Evolutionary conservation across 2,329 filamentous ascomycete species (phyloP).

Genomic region (Bipolaris sorokiniana): DNA sequence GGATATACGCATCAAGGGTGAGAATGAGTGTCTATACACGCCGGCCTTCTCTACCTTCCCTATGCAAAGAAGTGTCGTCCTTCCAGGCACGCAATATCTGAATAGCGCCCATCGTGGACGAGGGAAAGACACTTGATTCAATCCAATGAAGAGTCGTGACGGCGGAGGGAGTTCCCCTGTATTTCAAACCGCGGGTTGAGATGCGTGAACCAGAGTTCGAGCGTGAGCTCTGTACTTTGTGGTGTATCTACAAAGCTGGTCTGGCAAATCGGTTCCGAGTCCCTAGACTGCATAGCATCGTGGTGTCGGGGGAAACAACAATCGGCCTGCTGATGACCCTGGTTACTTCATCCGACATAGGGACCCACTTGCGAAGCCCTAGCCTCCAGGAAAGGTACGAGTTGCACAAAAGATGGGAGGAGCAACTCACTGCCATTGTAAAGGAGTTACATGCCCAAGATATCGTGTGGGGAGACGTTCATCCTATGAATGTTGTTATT

Average conservation of each 20-base stretch:
- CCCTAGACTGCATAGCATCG: constrained; percentile 4
- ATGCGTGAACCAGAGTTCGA: constrained; percentile 1
- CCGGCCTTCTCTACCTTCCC: constrained; percentile 2
- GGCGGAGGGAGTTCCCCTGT: constrained; percentile 3
- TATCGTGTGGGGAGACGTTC: constrained; percentile 28
- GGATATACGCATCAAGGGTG: constrained; percentile 3
- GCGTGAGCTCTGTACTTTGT: background rate
- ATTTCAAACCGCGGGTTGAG: constrained; percentile 14
- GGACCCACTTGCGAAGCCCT: background rate
- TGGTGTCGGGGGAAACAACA: background rate
- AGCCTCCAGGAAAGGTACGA: background rate
- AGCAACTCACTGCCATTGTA: background rate
- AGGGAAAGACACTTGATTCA: background rate
- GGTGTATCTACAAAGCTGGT: background rate
- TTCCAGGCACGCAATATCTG: background rate
- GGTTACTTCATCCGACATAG: background rate
- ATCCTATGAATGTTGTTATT: constrained; percentile 44
- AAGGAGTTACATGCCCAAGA: constrained; percentile 13
- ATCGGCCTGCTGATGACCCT: background rate
- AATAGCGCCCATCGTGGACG: background rate
- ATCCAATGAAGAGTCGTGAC: constrained; percentile 11
- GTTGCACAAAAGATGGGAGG: background rate
- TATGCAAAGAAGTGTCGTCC: background rate
- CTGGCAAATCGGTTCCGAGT: constrained; percentile 4
- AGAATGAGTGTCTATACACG: constrained; percentile 4